phyloP scores from a whole-genome alignment of 176 grass and related monocot genomes.

The Aegilops bicornis region DNA sequence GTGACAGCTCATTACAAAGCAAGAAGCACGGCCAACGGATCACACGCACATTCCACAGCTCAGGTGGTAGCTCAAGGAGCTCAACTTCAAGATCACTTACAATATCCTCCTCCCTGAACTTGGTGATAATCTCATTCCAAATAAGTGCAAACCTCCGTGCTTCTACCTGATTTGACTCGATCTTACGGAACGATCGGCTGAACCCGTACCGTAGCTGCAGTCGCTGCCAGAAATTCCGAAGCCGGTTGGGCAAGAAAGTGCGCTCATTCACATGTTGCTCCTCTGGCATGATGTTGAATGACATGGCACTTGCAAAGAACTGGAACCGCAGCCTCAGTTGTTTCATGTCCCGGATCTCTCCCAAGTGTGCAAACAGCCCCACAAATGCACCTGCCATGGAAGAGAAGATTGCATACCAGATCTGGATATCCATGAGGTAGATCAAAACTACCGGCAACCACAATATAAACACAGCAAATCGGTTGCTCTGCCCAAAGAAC shows the following conservation, averaged over 20 bases:
- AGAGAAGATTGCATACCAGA: constrained; percentile 94
- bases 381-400: constrained; percentile 75
- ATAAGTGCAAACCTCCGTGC: constrained; percentile 72
- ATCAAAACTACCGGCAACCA: constrained; percentile 91
- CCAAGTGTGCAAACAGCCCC: constrained; percentile 80
- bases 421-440: constrained; percentile 98
- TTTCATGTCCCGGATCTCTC: constrained; percentile 85
- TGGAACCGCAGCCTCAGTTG: constrained; percentile 88
- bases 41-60: constrained; percentile 82
- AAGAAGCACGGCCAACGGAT: constrained; percentile 97
- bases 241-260: constrained; percentile 50
- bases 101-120: constrained; percentile 95
- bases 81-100: constrained; percentile 73
- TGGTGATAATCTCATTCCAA: constrained; percentile 92
- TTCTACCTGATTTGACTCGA: constrained; percentile 82
- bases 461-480: constrained; percentile 67
- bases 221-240: constrained; percentile 77
- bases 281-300: constrained; percentile 95
- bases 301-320: constrained; percentile 95
- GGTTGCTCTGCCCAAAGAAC: constrained; percentile 78
- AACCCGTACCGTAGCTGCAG: constrained; percentile 86
- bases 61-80: constrained; percentile 80
- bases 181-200: constrained; percentile 81
- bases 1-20: constrained; percentile 80
- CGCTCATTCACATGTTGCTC: constrained; percentile 62